phyloP scores from a whole-genome alignment of 208 protist species.

The Trypanosoma brucei region DNA sequence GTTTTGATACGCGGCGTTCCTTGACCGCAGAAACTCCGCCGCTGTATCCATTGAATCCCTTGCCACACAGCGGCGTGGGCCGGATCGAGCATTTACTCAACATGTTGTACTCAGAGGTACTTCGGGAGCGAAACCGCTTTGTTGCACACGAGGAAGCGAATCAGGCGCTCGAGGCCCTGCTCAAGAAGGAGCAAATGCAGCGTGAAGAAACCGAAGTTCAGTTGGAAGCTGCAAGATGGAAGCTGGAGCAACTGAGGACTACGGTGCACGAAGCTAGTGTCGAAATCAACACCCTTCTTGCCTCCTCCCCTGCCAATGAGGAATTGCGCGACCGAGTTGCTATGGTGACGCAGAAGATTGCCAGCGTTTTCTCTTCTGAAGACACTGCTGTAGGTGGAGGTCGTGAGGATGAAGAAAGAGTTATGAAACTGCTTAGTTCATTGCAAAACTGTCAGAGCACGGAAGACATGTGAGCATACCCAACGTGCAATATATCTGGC shows the following conservation, averaged over 20 bases:
- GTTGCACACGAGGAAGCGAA: conserved; percentile 65
- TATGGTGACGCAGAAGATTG: conserved; percentile 12
- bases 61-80: conserved; percentile 15
- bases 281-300: conserved; percentile 19
- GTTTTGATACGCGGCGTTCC: conserved; percentile 25
- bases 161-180: conserved; percentile 55
- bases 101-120: conserved; percentile 58
- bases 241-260: conserved; percentile 9
- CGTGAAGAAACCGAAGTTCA: conserved; percentile 37
- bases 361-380: conserved; percentile 7
- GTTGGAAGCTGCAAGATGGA: conserved; percentile 28
- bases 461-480: not conserved
- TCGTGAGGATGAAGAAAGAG: conserved; percentile 15
- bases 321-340: conserved; percentile 12
- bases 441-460: conserved; percentile 18
- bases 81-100: conserved; percentile 67
- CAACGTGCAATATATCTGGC: not conserved
- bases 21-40: conserved; percentile 27
- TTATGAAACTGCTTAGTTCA: conserved; percentile 19
- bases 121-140: conserved; percentile 51
- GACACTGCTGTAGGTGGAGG: conserved; percentile 2
- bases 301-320: conserved; percentile 13
- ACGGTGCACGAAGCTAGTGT: conserved; percentile 17
- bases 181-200: conserved; percentile 50
- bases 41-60: conserved; percentile 12